A percentile compares a stretch with the other conserved stretches of the same genome.
phyloP scores from a whole-genome alignment of 148 eudicot genomes.

The Drosera capensis region DNA sequence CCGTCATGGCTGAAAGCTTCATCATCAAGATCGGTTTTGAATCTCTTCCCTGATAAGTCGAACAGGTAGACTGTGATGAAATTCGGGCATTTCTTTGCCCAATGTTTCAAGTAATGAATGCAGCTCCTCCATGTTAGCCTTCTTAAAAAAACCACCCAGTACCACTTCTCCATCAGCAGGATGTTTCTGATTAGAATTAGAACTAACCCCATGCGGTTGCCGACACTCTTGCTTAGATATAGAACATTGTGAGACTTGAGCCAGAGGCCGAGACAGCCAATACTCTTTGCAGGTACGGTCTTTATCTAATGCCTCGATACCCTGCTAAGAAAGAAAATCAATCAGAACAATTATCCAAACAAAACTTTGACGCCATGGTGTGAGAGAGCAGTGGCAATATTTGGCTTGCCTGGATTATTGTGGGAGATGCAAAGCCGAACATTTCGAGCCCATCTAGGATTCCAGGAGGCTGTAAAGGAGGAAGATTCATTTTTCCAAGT shows the following conservation, averaged over 20 bases:
- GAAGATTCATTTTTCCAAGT: constrained; percentile 53
- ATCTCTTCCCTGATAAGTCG: constrained; percentile 56
- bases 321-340: constrained; percentile 19
- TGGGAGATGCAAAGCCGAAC: constrained; percentile 90
- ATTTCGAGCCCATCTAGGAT: constrained; percentile 88
- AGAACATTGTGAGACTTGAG: constrained; percentile 33
- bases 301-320: constrained; percentile 52
- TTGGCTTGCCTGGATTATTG: constrained; percentile 59
- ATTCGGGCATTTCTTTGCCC: constrained; percentile 9
- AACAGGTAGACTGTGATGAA: constrained; percentile 19
- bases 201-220: constrained; percentile 9
- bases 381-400: not conserved
- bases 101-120: constrained; percentile 23
- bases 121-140: constrained; percentile 65
- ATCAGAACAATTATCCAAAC: not conserved
- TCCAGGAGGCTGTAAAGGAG: constrained; percentile 91
- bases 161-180: constrained; percentile 14
- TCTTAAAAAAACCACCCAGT: constrained; percentile 50
- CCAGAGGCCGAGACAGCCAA: constrained; percentile 61
- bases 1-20: not conserved
- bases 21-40: constrained; percentile 29
- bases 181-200: constrained; percentile 4
- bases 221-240: constrained; percentile 12
- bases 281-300: constrained; percentile 43
- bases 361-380: not conserved